These are phyloP conservation scores for Debaryomyces maramus DNA, from an alignment of 805 yeast genomes.

Conservation along the genomic window DNA sequence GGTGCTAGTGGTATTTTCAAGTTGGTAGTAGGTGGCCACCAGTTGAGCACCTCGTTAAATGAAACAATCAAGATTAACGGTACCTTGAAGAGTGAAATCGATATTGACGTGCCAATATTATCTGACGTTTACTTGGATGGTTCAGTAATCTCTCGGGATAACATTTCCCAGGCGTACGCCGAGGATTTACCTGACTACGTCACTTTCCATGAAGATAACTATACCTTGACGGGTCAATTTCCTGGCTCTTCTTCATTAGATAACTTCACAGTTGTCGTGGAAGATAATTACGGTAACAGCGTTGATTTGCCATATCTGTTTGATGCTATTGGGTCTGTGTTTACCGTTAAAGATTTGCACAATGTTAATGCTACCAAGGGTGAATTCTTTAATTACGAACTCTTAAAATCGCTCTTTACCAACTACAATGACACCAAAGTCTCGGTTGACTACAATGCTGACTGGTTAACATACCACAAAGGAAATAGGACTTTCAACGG, in stretches of 20 bases:
- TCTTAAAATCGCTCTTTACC: slow-evolving; percentile 57
- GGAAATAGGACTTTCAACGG: slow-evolving; percentile 71
- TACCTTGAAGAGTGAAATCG: slow-evolving; percentile 57
- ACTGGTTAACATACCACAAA: slow-evolving; percentile 67
- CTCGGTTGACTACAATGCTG: slow-evolving; percentile 41
- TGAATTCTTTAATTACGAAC: slow-evolving; percentile 54
- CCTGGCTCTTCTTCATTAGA: slow-evolving; percentile 46
- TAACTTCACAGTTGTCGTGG: slow-evolving; percentile 55
- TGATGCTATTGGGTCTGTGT: slow-evolving; percentile 53
- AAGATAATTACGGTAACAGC: slow-evolving; percentile 60
- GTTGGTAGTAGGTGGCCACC: slow-evolving; percentile 85
- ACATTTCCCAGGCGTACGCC: slow-evolving; percentile 56
- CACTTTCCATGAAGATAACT: slow-evolving; percentile 36
- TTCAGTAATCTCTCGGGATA: slow-evolving; percentile 40
- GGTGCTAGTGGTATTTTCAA: slow-evolving; percentile 70
- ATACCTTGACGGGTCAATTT: slow-evolving; percentile 53
- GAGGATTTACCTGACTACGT: slow-evolving; percentile 64
- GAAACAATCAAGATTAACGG: slow-evolving; percentile 62
- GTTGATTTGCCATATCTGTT: slow-evolving; percentile 60
- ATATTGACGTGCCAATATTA: slow-evolving; percentile 60
- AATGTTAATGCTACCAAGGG: slow-evolving; percentile 70
- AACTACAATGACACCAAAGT: slow-evolving; percentile 51
- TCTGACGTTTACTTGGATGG: slow-evolving; percentile 66
- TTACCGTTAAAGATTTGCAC: slow-evolving; percentile 53
- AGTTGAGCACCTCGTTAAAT: slow-evolving; percentile 64